Percentiles rank a stretch among this genome's conserved stretches.
Evolutionary conservation across 345 rosid genomes (phyloP).

Genomic region (Lumnitzera racemosa): DNA sequence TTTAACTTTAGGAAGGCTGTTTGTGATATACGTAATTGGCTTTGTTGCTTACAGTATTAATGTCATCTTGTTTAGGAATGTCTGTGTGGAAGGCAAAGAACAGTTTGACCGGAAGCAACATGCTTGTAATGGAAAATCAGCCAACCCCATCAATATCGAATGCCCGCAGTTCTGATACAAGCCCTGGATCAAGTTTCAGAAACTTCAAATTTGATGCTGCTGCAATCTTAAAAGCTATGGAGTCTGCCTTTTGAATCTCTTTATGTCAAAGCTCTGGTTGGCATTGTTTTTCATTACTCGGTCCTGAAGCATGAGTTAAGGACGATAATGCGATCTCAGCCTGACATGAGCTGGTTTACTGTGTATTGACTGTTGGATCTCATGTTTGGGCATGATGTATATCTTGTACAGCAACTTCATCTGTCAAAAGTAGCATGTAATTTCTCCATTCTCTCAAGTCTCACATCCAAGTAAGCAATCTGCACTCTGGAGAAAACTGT

Average conservation of each 20-base stretch:
- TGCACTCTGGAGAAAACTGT: too few species aligned
- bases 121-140: slow-evolving; percentile 38
- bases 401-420: slow-evolving; percentile 7
- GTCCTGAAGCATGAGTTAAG: background rate
- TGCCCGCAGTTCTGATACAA: slow-evolving; percentile 36
- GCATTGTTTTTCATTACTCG: background rate
- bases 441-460: too few species aligned
- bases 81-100: slow-evolving; percentile 82
- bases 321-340: background rate
- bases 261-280: too few species aligned
- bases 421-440: too few species aligned
- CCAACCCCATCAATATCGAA: slow-evolving; percentile 30
- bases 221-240: slow-evolving; percentile 63
- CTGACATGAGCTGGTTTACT: background rate
- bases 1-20: background rate
- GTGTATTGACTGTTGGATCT: background rate
- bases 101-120: slow-evolving; percentile 36
- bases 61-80: slow-evolving; percentile 28
- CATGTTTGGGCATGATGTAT: background rate
- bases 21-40: background rate
- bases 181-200: slow-evolving; percentile 57
- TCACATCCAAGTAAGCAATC: too few species aligned
- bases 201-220: slow-evolving; percentile 56
- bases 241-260: slow-evolving; percentile 31
- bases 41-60: background rate